Percentiles rank a stretch among this genome's conserved stretches.
Conservation (phyloP, 495 filamentous ascomycete genomes). For the Trichoderma gamsii region DNA sequence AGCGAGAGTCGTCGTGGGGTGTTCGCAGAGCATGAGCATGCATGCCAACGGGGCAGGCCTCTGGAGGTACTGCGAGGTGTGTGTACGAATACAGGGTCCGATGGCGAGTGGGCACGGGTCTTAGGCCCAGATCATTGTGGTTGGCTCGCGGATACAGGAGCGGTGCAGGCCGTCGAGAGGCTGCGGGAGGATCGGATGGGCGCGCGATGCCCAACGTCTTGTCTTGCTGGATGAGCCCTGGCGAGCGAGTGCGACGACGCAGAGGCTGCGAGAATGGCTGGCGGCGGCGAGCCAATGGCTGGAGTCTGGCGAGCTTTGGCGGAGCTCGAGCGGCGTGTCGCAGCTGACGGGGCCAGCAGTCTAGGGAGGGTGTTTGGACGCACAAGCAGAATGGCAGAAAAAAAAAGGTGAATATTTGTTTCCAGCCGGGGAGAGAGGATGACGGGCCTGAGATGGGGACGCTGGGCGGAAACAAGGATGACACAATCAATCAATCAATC, state of each 20-base stretch:
- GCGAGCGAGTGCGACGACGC: not conserved
- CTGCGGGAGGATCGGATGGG: slow-evolving; percentile 14
- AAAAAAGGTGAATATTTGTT: not conserved
- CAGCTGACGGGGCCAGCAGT: not conserved
- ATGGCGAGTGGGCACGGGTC: not conserved
- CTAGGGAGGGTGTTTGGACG: slow-evolving; percentile 3
- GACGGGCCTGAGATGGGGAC: slow-evolving; percentile 9
- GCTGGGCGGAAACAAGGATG: slow-evolving; percentile 10
- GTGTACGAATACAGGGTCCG: not conserved
- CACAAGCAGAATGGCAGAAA: not conserved
- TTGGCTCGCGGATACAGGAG: not conserved
- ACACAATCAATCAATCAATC: slow-evolving; percentile 13
- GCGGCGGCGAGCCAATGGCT: not conserved
- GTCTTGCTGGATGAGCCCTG: not conserved
- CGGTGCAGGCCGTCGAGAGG: not conserved
- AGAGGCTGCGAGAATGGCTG: not conserved
- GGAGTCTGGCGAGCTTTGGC: not conserved
- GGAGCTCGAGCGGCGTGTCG: slow-evolving; percentile 1
- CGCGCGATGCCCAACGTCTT: slow-evolving; percentile 15
- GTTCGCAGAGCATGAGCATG: slow-evolving; percentile 13
- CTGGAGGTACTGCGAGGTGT: not conserved
- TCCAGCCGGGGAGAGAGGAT: slow-evolving; percentile 10
- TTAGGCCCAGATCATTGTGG: slow-evolving; percentile 12
- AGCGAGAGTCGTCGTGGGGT: slow-evolving; percentile 13
- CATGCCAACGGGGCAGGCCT: slow-evolving; percentile 15